phyloP scores from a whole-genome alignment of 2,329 filamentous ascomycete species.

The Pyrenophora seminiperda region DNA sequence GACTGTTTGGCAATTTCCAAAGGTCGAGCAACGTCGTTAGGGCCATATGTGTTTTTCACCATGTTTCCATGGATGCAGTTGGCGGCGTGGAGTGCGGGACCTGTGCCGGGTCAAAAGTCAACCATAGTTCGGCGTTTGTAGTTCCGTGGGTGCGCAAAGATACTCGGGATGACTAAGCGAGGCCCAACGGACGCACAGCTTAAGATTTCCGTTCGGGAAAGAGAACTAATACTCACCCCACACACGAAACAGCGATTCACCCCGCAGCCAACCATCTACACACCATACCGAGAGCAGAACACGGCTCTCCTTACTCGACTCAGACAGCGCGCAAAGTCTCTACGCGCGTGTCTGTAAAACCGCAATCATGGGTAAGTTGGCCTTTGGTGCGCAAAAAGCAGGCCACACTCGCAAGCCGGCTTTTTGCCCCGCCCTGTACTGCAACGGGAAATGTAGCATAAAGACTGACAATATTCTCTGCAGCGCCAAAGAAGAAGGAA shows the following conservation, averaged over 20 bases:
- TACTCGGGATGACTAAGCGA: conserved; percentile 23
- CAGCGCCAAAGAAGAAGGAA: conserved; percentile 92
- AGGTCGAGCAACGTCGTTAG: conserved; percentile 34
- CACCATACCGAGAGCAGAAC: conserved; percentile 33
- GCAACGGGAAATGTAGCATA: conserved; percentile 17
- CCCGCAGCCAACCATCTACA: conserved; percentile 33
- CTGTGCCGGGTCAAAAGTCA: neutral
- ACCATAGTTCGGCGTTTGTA: conserved; percentile 9
- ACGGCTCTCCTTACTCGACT: conserved; percentile 34
- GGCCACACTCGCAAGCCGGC: conserved; percentile 27
- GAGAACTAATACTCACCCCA: conserved; percentile 23
- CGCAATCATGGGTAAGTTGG: conserved; percentile 65
- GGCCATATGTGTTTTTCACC: conserved; percentile 32
- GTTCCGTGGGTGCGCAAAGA: conserved; percentile 14
- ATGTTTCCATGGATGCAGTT: conserved; percentile 25
- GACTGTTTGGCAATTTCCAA: conserved; percentile 34
- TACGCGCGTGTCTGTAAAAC: conserved; percentile 46
- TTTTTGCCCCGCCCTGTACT: conserved; percentile 34
- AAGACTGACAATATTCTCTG: conserved; percentile 52
- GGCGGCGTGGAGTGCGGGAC: conserved; percentile 1
- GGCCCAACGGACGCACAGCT: conserved; percentile 30
- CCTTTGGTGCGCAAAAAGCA: conserved; percentile 32
- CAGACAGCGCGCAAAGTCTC: conserved; percentile 45
- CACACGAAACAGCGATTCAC: conserved; percentile 28
- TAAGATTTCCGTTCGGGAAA: conserved; percentile 28